A percentile compares a stretch with the other conserved stretches of the same genome.
These are phyloP conservation scores for Lachnellula suecica DNA, from an alignment of 2,329 filamentous ascomycete species.

Conservation along the genomic window DNA sequence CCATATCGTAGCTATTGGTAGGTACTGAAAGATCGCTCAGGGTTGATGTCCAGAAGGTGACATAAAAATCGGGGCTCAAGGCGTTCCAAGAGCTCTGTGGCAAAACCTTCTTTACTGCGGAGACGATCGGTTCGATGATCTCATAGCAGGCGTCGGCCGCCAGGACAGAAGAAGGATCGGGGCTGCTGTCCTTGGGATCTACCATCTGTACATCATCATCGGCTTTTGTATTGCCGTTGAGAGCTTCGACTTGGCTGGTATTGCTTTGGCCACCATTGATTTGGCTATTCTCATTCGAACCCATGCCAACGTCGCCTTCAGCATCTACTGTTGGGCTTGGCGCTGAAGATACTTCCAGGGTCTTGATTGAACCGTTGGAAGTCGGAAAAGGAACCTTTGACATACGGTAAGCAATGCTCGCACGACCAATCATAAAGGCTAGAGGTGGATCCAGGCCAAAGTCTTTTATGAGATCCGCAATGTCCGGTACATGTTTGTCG, in stretches of 20 bases:
- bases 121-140: conserved; percentile 72
- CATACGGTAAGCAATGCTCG: conserved; percentile 69
- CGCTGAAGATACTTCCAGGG: conserved; percentile 4
- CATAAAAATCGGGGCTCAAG: conserved; percentile 79
- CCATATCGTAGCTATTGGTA: conserved; percentile 73
- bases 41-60: conserved; percentile 89
- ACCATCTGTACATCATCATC: conserved; percentile 40
- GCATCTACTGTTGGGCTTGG: conserved; percentile 38
- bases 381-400: conserved; percentile 20
- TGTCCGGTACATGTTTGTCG: conserved; percentile 72
- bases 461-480: conserved; percentile 70
- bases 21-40: conserved; percentile 79
- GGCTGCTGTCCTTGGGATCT: conserved; percentile 30
- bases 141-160: conserved; percentile 54
- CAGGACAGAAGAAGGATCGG: conserved; percentile 16
- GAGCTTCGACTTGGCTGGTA: conserved; percentile 10
- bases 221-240: conserved; percentile 9
- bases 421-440: conserved; percentile 81
- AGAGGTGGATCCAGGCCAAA: conserved; percentile 78
- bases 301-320: conserved; percentile 53
- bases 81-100: conserved; percentile 65
- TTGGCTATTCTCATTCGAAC: conserved; percentile 16
- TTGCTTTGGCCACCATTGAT: conserved; percentile 14
- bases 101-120: conserved; percentile 61
- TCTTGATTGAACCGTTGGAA: conserved; percentile 24